Base-by-base conservation (phyloP, 208 protist species). In the Leptomonas pyrrhocoris region DNA sequence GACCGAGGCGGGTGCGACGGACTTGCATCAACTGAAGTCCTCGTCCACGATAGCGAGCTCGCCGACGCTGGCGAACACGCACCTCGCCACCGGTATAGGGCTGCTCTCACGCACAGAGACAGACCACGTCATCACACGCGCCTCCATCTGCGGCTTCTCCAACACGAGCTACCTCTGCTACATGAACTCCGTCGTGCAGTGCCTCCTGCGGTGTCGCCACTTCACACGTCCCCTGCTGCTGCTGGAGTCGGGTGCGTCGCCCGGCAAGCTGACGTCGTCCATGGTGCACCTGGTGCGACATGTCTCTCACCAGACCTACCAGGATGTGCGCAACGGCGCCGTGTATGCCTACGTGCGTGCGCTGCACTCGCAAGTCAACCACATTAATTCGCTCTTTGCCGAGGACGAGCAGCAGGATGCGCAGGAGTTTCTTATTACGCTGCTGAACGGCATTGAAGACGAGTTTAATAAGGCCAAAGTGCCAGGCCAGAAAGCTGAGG, bases 131-230 rank as follows among this genome's bases (percentile, higher is more conserved):
- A 70, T 88, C 46, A 77, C 73, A 23, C 49, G 68, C 12, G 84
- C 85, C 38, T 73, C 75, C 23, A 71, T 97, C 62, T 76, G 74
- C 55, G 96, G 96, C 50, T 86, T 98, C 27, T 68, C 80, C 1
- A 98, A 98, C 74, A 68, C 81, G 36, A 89, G 90, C 56, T 98
- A 98, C 72, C 98, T 95, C 16, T 99, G 98, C 75, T 99, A 98
- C 73, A 93, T 99, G 79, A 99, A 99, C 80, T 90, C 92, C 2
- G 90, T 96, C 2, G 53, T 99, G 55, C 98, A 99, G 83, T 98
- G 96, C 74, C 66, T 99, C 38, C 83, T 92, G 56, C 83, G 86
- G 31, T 96, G 91, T 67, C 38, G 68, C 43, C 79, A 81, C 62
- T 91, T 95, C 71, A 77, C 69, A 7, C 56, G 63, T n/a, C 72